Conservation (phyloP, 2,329 filamentous ascomycete genomes). For the Claviceps africana region DNA sequence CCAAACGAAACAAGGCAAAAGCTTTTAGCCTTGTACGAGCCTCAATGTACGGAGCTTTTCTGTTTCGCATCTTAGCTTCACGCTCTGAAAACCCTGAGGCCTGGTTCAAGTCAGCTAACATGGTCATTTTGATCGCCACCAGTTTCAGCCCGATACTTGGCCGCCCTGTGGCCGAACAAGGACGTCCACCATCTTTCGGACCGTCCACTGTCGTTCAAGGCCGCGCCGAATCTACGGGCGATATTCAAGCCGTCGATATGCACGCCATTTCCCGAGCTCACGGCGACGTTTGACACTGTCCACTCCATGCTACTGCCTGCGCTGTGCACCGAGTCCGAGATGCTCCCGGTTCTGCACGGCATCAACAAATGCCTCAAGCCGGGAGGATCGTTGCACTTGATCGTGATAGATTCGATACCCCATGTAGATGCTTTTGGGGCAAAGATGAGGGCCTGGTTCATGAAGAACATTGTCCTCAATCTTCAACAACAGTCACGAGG, state of each 20-base stretch:
- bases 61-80: not conserved
- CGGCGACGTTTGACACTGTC: conserved; percentile 32
- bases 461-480: conserved; percentile 44
- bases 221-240: not conserved
- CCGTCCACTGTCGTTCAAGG: conserved; percentile 2
- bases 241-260: conserved; percentile 1
- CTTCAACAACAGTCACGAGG: conserved; percentile 46
- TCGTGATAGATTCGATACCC: conserved; percentile 49
- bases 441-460: conserved; percentile 44
- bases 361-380: conserved; percentile 41
- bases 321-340: conserved; percentile 39
- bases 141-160: not conserved
- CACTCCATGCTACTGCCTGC: conserved; percentile 43
- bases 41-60: conserved; percentile 24
- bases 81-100: not conserved
- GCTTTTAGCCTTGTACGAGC: conserved; percentile 37
- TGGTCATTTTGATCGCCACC: not conserved
- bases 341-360: conserved; percentile 41
- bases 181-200: conserved; percentile 3
- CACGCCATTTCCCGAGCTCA: conserved; percentile 18
- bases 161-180: not conserved
- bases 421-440: conserved; percentile 41
- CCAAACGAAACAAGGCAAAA: conserved; percentile 16
- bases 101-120: not conserved
- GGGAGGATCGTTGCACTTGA: conserved; percentile 42